Percentiles rank a stretch among this genome's conserved stretches.
These are phyloP conservation scores for Chrysanthemum makinoi DNA, from an alignment of 129 eudicot species.

Conservation along the genomic window DNA sequence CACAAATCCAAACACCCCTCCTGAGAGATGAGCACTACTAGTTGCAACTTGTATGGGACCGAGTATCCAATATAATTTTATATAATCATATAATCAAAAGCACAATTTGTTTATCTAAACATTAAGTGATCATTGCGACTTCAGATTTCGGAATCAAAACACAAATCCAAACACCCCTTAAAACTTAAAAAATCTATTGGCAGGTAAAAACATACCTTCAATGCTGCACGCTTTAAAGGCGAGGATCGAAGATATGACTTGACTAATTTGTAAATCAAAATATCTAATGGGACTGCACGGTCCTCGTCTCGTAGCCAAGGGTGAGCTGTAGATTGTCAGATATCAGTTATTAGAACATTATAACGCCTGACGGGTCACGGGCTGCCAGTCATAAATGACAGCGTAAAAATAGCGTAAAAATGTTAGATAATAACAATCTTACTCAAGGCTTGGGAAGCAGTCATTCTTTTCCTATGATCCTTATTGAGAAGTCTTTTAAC, in stretches of 20 bases:
- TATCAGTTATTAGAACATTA: not conserved
- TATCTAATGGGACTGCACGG: conserved; percentile 64
- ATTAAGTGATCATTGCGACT: too few relatives aligned
- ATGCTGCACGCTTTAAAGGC: conserved; percentile 80
- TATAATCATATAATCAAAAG: too few relatives aligned
- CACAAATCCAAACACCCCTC: not conserved
- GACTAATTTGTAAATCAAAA: conserved; percentile 66
- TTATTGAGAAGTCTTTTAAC: conserved; percentile 78
- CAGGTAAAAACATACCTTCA: conserved; percentile 49
- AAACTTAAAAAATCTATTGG: not conserved
- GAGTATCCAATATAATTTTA: too few relatives aligned
- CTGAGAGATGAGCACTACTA: too few relatives aligned
- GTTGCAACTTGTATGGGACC: too few relatives aligned
- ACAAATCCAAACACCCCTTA: not conserved
- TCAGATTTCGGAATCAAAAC: too few relatives aligned
- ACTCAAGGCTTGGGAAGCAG: conserved; percentile 80
- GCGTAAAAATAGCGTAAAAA: not conserved
- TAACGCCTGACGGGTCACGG: not conserved
- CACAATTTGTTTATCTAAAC: too few relatives aligned
- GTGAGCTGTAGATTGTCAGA: conserved; percentile 65
- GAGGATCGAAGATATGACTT: conserved; percentile 75
- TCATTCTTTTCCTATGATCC: conserved; percentile 85
- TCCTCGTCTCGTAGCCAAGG: conserved; percentile 85
- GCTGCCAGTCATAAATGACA: not conserved
- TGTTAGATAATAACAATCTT: conserved; percentile 13